A percentile compares a stretch with the other conserved stretches of the same genome.
These are phyloP conservation scores for Tuber magnatum DNA, from an alignment of 495 filamentous ascomycete species.

Conservation along the genomic window DNA sequence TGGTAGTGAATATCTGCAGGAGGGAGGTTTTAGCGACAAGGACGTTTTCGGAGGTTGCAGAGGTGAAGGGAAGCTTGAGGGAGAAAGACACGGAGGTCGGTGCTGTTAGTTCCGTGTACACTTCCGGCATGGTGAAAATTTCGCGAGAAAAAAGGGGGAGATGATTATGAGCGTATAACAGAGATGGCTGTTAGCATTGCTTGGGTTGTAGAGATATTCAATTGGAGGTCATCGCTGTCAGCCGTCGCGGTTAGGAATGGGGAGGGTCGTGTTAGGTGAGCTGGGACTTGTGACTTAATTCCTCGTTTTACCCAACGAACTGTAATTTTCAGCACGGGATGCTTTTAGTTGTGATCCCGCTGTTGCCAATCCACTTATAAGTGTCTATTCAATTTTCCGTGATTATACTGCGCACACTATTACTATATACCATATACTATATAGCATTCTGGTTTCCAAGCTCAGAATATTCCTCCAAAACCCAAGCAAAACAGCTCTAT, in stretches of 20 bases:
- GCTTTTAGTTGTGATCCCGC: neutral
- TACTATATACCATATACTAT: neutral
- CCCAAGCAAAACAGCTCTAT: neutral
- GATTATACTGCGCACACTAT: neutral
- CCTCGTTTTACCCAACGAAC: neutral
- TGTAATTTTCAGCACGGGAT: neutral
- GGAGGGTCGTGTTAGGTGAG: neutral
- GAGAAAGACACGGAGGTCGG: slow-evolving; percentile 90
- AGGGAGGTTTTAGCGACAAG: slow-evolving; percentile 82
- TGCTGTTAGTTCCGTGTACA: slow-evolving; percentile 84
- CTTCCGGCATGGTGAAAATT: slow-evolving; percentile 37
- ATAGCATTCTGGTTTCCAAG: neutral
- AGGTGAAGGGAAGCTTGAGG: slow-evolving; percentile 67
- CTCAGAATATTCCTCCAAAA: neutral
- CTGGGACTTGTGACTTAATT: neutral
- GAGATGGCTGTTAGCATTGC: neutral
- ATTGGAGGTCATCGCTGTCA: neutral
- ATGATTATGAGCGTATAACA: neutral
- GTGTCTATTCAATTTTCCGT: neutral
- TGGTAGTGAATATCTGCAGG: slow-evolving; percentile 73
- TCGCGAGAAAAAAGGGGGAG: neutral
- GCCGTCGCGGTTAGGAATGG: neutral
- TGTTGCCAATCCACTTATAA: neutral
- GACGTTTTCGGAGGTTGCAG: slow-evolving; percentile 69
- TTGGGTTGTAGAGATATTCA: neutral